phyloP scores from a whole-genome alignment of 371 early-diverging fungal species.

The Entomophthora muscae region DNA sequence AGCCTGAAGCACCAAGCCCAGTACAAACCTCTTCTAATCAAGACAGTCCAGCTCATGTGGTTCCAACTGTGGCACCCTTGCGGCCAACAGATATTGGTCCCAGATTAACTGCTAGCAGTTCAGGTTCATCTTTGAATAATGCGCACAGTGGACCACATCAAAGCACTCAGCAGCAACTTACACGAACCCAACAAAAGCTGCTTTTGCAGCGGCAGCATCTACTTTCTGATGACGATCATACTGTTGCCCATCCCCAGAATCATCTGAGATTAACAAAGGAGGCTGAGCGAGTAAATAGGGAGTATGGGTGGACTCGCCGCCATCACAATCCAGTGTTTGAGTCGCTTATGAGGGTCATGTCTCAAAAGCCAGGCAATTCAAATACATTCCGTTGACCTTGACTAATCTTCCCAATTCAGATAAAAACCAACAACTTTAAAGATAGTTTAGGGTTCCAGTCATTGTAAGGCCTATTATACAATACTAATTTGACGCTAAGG shows the following conservation, averaged over 20 bases:
- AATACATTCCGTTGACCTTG: too few relatives aligned
- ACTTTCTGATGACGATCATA: slow-evolving; percentile 25
- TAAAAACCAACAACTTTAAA: too few relatives aligned
- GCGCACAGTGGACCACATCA: not conserved
- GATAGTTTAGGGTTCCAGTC: too few relatives aligned
- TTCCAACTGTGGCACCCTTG: not conserved
- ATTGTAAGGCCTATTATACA: too few relatives aligned
- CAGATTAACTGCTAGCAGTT: not conserved
- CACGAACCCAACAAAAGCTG: slow-evolving; percentile 32
- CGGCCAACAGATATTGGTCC: not conserved
- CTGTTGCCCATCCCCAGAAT: slow-evolving; percentile 24
- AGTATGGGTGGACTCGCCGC: slow-evolving; percentile 15
- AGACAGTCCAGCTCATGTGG: too few relatives aligned
- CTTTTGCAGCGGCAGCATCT: slow-evolving; percentile 26
- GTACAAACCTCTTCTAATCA: not conserved
- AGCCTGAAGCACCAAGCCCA: not conserved
- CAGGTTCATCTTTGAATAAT: not conserved
- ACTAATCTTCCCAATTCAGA: too few relatives aligned
- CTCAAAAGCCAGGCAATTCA: not conserved
- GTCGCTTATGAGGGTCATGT: not conserved
- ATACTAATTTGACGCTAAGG: too few relatives aligned
- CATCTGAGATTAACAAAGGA: slow-evolving; percentile 27
- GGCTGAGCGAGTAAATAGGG: slow-evolving; percentile 22
- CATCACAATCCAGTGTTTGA: slow-evolving; percentile 1
- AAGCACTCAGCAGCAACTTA: slow-evolving; percentile 11